These are phyloP conservation scores for Ascochyta koolunga DNA, from an alignment of 2,329 filamentous ascomycete genomes.

Conservation along the genomic window DNA sequence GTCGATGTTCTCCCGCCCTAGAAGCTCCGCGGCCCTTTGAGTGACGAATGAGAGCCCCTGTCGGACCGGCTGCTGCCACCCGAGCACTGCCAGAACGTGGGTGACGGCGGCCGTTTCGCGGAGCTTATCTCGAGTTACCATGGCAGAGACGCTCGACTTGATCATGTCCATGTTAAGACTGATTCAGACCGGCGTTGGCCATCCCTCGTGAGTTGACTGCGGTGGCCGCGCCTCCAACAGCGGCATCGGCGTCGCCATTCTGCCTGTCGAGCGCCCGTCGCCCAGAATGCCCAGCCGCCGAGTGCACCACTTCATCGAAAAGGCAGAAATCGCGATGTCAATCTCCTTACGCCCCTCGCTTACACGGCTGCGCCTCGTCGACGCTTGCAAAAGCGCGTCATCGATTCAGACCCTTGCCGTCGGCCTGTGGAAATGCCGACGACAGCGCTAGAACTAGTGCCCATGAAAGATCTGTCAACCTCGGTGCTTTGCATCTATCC, in stretches of 20 bases:
- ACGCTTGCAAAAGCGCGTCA: conserved; percentile 6
- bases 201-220: too few species aligned
- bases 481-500: too few species aligned
- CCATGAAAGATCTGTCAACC: too few species aligned
- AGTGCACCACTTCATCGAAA: conserved; percentile 14
- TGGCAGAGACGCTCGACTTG: too few species aligned
- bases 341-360: conserved; percentile 15
- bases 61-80: conserved; percentile 1
- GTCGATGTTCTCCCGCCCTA: conserved; percentile 19
- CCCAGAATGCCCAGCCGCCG: conserved; percentile 18
- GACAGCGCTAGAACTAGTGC: not conserved
- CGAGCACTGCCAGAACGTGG: conserved; percentile 7
- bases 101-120: not conserved
- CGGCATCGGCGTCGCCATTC: not conserved
- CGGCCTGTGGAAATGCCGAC: not conserved
- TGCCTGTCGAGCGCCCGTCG: not conserved
- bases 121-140: not conserved
- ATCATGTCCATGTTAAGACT: too few species aligned
- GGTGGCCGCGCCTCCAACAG: not conserved
- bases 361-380: conserved; percentile 14
- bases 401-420: not conserved
- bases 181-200: too few species aligned
- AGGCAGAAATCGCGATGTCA: conserved; percentile 20
- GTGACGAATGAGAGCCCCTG: conserved; percentile 10
- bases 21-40: not conserved